Percentiles rank a stretch among this genome's conserved stretches.
Evolutionary conservation across 1,284 basidiomycete species (phyloP).

Genomic region (Ganoderma boninense): DNA sequence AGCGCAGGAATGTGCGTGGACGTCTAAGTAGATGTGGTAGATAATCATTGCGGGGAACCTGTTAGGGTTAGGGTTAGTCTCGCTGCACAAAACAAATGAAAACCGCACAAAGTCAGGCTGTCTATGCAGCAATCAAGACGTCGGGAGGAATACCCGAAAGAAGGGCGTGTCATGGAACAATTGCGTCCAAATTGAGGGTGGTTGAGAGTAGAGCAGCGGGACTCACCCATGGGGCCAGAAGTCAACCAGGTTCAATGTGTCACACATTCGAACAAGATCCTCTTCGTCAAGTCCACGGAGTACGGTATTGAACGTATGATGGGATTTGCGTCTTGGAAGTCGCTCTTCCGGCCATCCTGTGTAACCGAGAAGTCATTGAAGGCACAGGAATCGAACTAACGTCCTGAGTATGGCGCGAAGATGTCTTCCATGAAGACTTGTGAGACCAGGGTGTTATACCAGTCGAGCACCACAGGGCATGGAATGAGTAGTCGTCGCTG

Average conservation of each 20-base stretch:
- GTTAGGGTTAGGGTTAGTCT: neutral
- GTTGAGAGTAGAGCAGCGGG: neutral
- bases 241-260: neutral
- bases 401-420: neutral
- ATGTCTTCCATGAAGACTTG: too few relatives aligned
- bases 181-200: too few relatives aligned
- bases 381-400: neutral
- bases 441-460: too few relatives aligned
- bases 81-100: neutral
- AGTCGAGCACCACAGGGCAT: neutral
- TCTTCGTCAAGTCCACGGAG: too few relatives aligned
- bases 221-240: neutral
- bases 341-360: too few relatives aligned
- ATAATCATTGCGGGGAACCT: neutral
- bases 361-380: too few relatives aligned
- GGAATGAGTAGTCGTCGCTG: neutral
- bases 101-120: neutral
- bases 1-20: neutral
- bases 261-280: too few relatives aligned
- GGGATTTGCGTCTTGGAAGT: too few relatives aligned
- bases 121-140: neutral
- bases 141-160: neutral
- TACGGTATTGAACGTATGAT: too few relatives aligned
- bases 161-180: neutral
- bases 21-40: too few relatives aligned